Evolutionary conservation across 257 asterid genomes (phyloP), one percentile per base, ranked within the genome.

Genomic region (Thymus mandschuricus): DNA sequence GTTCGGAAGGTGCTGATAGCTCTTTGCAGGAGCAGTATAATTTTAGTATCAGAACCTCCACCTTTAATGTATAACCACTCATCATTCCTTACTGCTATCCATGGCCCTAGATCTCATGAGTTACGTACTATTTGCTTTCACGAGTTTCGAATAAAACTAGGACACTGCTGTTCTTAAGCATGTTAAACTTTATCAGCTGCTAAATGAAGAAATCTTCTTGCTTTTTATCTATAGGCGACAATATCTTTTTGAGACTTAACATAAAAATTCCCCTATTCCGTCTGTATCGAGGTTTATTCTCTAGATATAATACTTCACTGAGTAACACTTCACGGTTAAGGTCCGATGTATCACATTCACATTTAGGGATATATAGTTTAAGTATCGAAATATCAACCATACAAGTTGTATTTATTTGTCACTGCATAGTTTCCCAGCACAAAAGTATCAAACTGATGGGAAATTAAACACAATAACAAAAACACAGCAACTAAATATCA

Each of bases 1-100:
- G 97, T 59, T 93, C 97, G 1, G 97, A 91, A 89, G 98, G 98
- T 31, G 98, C 98, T 74, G 98, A 93, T 78, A 93, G 98, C 87
- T 89, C 98, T 66, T 78, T 93, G 89, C 98, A 91, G 72, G 98
- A 93, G 96, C 98, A 91, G 74, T 93, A 66, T 64, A 87, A 87
- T 80, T n/a, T n/a, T n/a, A n/a, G n/a, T n/a, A n/a, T n/a, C n/a
- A n/a, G n/a, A n/a, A n/a, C n/a, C n/a, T n/a, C n/a, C n/a, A n/a
- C n/a, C n/a, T n/a, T n/a, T n/a, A n/a, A n/a, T n/a, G n/a, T n/a
- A n/a, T n/a, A n/a, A n/a, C 84, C 31, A 1, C 59, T 15, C 51
- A 34, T 49, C 28, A 7, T 21, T 21, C 1, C 5, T 2, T 8
- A 27, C 33, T 8, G 59, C 27, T 21, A 27, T 52, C 60, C 28